Evolutionary conservation across 495 filamentous ascomycete species (phyloP).

Genomic region (Diplogelasinospora grovesii): DNA sequence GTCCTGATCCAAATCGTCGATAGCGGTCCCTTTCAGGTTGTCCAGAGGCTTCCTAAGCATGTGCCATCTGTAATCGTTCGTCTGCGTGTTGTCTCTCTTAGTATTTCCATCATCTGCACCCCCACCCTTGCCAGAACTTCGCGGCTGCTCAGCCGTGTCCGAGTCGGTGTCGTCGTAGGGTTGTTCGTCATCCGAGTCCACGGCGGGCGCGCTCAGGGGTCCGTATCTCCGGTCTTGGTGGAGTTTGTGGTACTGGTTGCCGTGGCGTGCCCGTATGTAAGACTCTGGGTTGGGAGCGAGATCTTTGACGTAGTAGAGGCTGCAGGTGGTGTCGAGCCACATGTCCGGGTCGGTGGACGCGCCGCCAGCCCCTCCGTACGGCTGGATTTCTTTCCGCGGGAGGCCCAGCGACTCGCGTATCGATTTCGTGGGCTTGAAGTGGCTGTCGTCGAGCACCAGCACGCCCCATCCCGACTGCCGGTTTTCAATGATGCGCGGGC

Average conservation of each 20-base stretch:
- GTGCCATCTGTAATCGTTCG: conserved; percentile 5
- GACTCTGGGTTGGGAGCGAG: conserved; percentile 7
- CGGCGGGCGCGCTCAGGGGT: background rate
- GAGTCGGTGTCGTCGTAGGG: conserved; percentile 19
- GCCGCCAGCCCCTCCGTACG: background rate
- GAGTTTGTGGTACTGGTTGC: conserved; percentile 2
- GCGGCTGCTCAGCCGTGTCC: conserved; percentile 15
- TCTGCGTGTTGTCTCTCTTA: conserved; percentile 5
- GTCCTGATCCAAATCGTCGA: conserved; percentile 11
- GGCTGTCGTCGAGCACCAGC: conserved; percentile 35
- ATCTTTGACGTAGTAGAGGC: conserved; percentile 21
- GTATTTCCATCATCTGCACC: background rate
- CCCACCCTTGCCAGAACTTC: background rate
- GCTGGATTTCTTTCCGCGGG: conserved; percentile 12
- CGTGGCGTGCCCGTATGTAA: conserved; percentile 4
- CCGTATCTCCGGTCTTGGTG: background rate
- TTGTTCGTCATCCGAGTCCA: conserved; percentile 7
- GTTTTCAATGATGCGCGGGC: background rate
- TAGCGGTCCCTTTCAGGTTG: background rate
- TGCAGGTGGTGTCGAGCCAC: conserved; percentile 22
- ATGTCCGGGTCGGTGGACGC: background rate
- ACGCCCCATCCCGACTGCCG: conserved; percentile 50
- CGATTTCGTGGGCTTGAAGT: conserved; percentile 29
- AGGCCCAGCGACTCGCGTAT: conserved; percentile 30
- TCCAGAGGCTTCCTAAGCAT: background rate